phyloP scores from a whole-genome alignment of 805 yeast species.

The Vanderwaltozyma verrucispora region DNA sequence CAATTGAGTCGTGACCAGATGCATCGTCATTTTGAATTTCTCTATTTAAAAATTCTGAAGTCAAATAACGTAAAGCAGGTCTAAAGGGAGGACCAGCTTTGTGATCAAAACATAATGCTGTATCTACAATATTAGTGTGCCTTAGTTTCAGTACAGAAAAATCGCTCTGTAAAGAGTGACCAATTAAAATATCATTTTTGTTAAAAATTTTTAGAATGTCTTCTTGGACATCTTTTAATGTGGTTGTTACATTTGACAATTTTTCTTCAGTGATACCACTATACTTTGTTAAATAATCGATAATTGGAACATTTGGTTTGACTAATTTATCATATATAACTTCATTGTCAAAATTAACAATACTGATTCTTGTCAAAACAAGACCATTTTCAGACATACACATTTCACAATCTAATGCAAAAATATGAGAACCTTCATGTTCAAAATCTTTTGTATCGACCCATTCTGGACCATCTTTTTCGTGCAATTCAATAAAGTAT shows the following conservation, averaged over 20 bases:
- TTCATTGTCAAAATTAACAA: conserved; percentile 52
- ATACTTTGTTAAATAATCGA: conserved; percentile 70
- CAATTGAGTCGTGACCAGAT: conserved; percentile 75
- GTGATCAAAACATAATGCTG: conserved; percentile 68
- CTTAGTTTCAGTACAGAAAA: conserved; percentile 56
- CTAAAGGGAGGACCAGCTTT: conserved; percentile 73
- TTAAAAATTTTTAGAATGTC: conserved; percentile 39
- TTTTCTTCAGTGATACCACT: conserved; percentile 79
- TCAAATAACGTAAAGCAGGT: conserved; percentile 68
- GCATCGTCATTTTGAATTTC: conserved; percentile 56
- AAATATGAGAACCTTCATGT: conserved; percentile 52
- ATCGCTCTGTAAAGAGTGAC: conserved; percentile 87
- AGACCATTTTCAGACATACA: conserved; percentile 52
- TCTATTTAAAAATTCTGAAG: conserved; percentile 42
- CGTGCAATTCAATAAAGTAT: conserved; percentile 2
- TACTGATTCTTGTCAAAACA: conserved; percentile 67
- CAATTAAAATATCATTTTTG: conserved; percentile 61
- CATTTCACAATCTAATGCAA: conserved; percentile 93
- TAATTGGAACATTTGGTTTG: conserved; percentile 63
- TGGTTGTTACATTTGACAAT: conserved; percentile 49
- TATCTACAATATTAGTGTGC: conserved; percentile 73
- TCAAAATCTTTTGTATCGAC: conserved; percentile 42
- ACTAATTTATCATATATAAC: conserved; percentile 65
- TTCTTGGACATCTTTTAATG: conserved; percentile 56
- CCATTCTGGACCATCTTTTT: conserved; percentile 29